A percentile compares a stretch with the other conserved stretches of the same genome.
Conservation (phyloP, 1,284 basidiomycete species). For the Sanghuangporus baumii region DNA sequence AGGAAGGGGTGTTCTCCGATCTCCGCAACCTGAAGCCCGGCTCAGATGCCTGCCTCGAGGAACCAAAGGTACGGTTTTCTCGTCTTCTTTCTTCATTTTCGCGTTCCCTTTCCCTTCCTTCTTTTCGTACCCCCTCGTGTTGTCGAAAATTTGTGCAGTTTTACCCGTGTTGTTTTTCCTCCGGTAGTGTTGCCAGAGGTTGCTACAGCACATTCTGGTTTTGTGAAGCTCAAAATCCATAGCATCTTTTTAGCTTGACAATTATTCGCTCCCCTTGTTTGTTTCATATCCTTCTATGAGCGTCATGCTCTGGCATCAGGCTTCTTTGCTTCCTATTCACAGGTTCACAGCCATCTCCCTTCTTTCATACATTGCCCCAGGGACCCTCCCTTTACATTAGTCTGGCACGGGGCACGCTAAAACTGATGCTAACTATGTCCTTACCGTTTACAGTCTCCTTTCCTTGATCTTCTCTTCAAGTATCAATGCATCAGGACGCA, state of each 20-base stretch:
- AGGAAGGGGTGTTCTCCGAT: constrained; percentile 91
- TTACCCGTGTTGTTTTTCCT: background rate
- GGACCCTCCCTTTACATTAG: background rate
- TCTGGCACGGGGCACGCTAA: background rate
- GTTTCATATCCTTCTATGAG: background rate
- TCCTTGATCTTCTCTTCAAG: constrained; percentile 89
- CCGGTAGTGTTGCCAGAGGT: background rate
- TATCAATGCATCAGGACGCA: constrained; percentile 93
- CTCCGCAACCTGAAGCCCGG: constrained; percentile 89
- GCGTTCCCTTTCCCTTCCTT: background rate
- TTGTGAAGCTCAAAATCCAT: background rate
- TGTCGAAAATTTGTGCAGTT: background rate
- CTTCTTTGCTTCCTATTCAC: background rate
- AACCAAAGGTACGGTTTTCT: constrained; percentile 67
- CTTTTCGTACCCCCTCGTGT: background rate
- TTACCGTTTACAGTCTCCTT: constrained; percentile 57
- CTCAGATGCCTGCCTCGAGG: constrained; percentile 83
- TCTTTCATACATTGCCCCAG: background rate
- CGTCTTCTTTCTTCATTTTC: background rate
- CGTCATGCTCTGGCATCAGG: background rate
- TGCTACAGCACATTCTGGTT: no score
- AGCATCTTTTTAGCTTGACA: background rate
- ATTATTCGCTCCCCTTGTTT: background rate
- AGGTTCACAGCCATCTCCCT: background rate
- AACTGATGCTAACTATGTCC: background rate